Evolutionary conservation across 208 protist genomes (phyloP).

Genomic region (Histomonas meleagridis): DNA sequence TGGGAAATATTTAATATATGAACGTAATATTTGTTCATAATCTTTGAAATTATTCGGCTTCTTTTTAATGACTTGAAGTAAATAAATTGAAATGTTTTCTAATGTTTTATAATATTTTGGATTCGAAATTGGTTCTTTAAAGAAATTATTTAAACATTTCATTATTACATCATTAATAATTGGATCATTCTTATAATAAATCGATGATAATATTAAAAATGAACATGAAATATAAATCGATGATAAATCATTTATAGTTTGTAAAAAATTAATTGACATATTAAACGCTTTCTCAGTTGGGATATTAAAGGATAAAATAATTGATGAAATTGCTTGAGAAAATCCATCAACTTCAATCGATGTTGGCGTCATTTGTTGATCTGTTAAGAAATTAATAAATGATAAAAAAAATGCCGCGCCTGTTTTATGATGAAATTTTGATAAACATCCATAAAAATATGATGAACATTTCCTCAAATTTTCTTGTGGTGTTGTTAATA

Average conservation of each 20-base stretch:
- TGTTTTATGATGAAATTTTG: not conserved
- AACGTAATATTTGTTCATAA: no score
- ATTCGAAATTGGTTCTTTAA: no score
- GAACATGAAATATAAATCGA: not conserved
- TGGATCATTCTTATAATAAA: not conserved
- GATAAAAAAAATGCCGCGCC: not conserved
- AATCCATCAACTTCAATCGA: not conserved
- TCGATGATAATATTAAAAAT: not conserved
- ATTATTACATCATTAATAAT: not conserved
- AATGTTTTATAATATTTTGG: no score
- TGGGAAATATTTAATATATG: no score
- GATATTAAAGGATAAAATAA: not conserved
- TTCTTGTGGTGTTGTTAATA: not conserved
- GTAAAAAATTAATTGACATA: not conserved
- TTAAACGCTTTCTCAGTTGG: not conserved
- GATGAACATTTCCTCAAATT: not conserved
- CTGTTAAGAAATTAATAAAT: not conserved
- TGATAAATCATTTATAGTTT: not conserved
- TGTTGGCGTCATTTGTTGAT: not conserved
- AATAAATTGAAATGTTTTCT: no score
- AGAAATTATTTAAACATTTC: not conserved
- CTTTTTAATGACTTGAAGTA: no score
- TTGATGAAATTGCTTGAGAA: not conserved
- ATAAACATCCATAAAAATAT: not conserved
- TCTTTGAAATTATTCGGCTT: no score